Base-by-base conservation (phyloP, 1,139 yeast species). In the Protomyces inouyei region DNA sequence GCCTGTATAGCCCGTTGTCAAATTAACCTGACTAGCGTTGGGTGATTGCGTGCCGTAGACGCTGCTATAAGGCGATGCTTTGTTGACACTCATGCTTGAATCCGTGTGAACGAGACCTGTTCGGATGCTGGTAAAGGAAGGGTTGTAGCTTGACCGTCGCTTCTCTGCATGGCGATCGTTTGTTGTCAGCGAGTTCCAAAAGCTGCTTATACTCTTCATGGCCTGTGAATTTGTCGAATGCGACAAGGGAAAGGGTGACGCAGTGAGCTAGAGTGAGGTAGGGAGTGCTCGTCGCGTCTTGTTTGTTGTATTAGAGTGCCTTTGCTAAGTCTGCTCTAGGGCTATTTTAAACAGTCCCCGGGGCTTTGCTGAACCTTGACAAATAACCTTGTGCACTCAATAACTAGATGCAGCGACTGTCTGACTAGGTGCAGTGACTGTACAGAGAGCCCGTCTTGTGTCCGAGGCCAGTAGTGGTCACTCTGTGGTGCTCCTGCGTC, bases 101-200 rank as follows among this genome's bases (percentile, higher is more conserved):
- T 59, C 63, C 5, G 48, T 43, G 18, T 40, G 38, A 8, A 51
- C 46, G 23, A 52, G 57, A 10, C 57, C 63, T 16, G 63, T 59
- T 3, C 63, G 56, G 36, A 59, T 59, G 12, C 63, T 59, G 36
- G 63, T 59, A 37, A 59, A 59, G 52, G 63, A 52, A 4, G 63
- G 63, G 32, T 59, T 59, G 36, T 59, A 59, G 14, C 57, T 55
- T 16, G 43, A 40, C 45, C 46, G 40, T 16, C 54, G 53, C 37
- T 48, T 40, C n/a, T 59, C 57, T 52, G 63, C 63, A 52, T 59
- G 63, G 21, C 63, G 63, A 52, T 59, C 54, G 25, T 38, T 43
- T 43, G 63, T 52, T 6, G 53, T 52, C 43, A 59, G 46, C n/a
- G 63, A 59, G 46, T 59, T 59, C 63, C 63, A 59, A 21, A 43